A percentile compares a stretch with the other conserved stretches of the same genome.
phyloP scores from a whole-genome alignment of 106 monocot species.

The Platanthera guangdongensis region DNA sequence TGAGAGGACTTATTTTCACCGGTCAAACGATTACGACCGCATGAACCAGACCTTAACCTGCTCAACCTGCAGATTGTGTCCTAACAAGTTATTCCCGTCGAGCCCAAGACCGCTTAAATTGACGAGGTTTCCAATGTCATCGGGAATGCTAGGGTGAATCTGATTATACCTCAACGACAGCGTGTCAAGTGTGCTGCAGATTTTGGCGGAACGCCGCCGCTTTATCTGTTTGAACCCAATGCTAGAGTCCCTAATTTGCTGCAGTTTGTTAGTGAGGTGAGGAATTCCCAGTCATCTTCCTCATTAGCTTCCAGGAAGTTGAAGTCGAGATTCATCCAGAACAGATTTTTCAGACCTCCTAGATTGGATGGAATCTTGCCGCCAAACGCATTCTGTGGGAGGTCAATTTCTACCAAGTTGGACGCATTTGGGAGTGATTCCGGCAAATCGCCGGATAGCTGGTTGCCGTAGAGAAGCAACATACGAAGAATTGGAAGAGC shows the following conservation, averaged over 20 bases:
- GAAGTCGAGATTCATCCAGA: background rate
- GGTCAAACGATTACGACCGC: too few relatives aligned
- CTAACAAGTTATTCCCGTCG: background rate
- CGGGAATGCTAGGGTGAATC: constrained; percentile 14
- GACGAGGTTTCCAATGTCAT: constrained; percentile 11
- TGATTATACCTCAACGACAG: constrained; percentile 1
- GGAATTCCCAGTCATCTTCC: constrained; percentile 11
- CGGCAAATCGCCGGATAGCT: constrained; percentile 7
- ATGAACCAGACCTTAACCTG: too few relatives aligned
- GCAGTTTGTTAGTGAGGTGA: constrained; percentile 16
- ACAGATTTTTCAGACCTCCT: background rate
- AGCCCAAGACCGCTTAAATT: background rate
- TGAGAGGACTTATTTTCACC: too few relatives aligned
- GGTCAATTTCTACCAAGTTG: background rate
- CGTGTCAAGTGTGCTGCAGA: background rate
- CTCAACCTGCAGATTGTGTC: constrained; percentile 6
- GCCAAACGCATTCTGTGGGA: background rate
- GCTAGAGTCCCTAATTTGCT: background rate
- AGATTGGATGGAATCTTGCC: constrained; percentile 8
- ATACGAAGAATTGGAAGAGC: background rate
- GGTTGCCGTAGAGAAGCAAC: background rate
- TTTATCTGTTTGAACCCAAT: background rate
- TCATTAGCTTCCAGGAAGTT: constrained; percentile 12
- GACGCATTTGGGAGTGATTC: constrained; percentile 2
- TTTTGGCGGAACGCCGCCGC: background rate